Base-by-base conservation (phyloP, 148 eudicot genomes). In the Rhododendron ferrugineum region DNA sequence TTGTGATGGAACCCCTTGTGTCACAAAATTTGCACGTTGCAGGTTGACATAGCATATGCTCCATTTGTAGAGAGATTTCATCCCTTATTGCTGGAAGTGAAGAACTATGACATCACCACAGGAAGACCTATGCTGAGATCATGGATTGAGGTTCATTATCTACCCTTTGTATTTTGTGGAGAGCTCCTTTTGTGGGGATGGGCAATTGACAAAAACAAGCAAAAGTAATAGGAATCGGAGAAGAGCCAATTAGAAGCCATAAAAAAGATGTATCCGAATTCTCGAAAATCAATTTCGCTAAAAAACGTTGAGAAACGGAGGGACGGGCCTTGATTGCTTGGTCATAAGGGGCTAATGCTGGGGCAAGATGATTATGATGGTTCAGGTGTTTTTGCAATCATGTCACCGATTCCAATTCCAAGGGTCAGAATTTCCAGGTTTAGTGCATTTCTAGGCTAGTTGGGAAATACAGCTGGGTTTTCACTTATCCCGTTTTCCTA, bases 1-100 rank as follows among this genome's bases (percentile, higher is more conserved):
- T 11, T 44, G 62, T 79, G 13, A 16, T 52, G n/a, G 10, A 26
- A 44, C 6, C 23, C 11, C 54, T 18, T 20, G 66, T 83, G 28
- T 72, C 10, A 49, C 34, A 46, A 49, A 62, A 70, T 26, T 81
- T 36, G 8, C 22, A 44, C 26, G 10, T 54, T 68, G 73, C 88
- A 89, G 92, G 93, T 85, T 23, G 92, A 92, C 75, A 88, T 90
- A 86, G 92, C 92, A 13, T 90, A 86, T 58, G 90, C 90, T 80
- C 92, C 93, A 73, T 90, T 89, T 82, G 68, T 92, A 30, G 92
- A 92, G 86, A 85, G 93, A 47, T 90, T 83, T 81, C 92, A 89
- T 74, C 86, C 89, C 37, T 37, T 86, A 56, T 84, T 89, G 82
- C 54, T 84, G 42, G 92, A 90, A 47, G 37, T 92, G 44, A 87